phyloP scores from a whole-genome alignment of 2,329 filamentous ascomycete species.

The Clonostachys byssicola region DNA sequence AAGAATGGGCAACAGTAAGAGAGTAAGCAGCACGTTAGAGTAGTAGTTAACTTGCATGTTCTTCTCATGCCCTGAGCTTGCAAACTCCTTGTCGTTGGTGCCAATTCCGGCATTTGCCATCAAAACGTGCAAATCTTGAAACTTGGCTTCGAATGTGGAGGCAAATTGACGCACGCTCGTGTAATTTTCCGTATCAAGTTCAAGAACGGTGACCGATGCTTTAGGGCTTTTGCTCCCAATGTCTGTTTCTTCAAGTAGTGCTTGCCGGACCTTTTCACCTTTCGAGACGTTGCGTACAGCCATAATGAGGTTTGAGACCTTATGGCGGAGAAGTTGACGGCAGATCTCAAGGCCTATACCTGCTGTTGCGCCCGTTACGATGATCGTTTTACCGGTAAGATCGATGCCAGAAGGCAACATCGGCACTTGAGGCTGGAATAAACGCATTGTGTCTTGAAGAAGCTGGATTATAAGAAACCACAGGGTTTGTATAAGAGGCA shows the following conservation, averaged over 20 bases:
- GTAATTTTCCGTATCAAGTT: slow-evolving; percentile 9
- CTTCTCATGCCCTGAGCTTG: slow-evolving; percentile 18
- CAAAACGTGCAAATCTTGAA: slow-evolving; percentile 28
- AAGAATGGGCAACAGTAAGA: slow-evolving; percentile 23
- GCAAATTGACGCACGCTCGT: slow-evolving; percentile 7
- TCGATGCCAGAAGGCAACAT: slow-evolving; percentile 1
- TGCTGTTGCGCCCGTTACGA: slow-evolving; percentile 37
- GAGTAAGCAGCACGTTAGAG: slow-evolving; percentile 23
- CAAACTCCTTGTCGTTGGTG: slow-evolving; percentile 7
- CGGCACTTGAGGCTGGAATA: no score
- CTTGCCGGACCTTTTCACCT: slow-evolving; percentile 13
- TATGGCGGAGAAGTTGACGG: slow-evolving; percentile 25
- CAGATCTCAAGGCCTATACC: slow-evolving; percentile 35
- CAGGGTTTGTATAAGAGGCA: no score
- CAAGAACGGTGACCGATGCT: slow-evolving; percentile 6
- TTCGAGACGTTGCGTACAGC: slow-evolving; percentile 26
- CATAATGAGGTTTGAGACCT: slow-evolving; percentile 29
- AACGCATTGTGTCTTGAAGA: no score
- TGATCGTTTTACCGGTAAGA: slow-evolving; percentile 18
- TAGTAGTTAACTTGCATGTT: slow-evolving; percentile 34
- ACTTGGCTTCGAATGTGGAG: slow-evolving; percentile 1
- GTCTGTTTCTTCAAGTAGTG: slow-evolving; percentile 3
- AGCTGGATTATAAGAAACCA: no score
- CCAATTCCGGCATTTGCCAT: slow-evolving; percentile 39
- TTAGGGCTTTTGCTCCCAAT: slow-evolving; percentile 6